Evolutionary conservation across 2,329 filamentous ascomycete species (phyloP), one percentile per base, ranked within the genome.

Genomic region (Fusarium algeriense): DNA sequence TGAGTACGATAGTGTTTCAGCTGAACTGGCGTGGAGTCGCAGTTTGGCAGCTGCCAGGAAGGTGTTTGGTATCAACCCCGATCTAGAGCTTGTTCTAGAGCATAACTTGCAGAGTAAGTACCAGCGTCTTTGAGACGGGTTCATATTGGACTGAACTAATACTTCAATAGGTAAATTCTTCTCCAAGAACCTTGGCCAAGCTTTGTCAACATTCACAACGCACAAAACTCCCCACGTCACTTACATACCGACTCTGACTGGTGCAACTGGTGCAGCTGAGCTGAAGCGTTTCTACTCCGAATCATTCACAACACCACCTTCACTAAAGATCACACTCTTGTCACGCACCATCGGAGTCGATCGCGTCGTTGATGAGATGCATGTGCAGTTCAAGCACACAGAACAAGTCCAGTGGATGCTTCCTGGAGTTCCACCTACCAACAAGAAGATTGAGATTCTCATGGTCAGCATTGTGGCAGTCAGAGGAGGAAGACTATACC

Each of bases 11-110:
- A 83, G 85, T 13, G 83, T 92, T 6, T 86, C 87, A 1, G 88
- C 91, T 3, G 86, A 87, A n/a, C 76, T 94, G 23, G 91, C 92
- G 0, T 94, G 90, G 86, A 88, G 86, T n/a, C 85, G 92, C 11
- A 90, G 88, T 38, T 76, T 95, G 62, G 83, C 83, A 2, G 80
- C 84, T 1, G 83, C 93, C 38, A 84, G 90, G 43, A 86, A 85
- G 65, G 91, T 88, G 0, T 92, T 94, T 75, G 87, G 89, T 0
- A 87, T 87, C 1, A 85, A 86, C 50, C 88, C 89, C 28, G 88
- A 92, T 58, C 81, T 92, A 6, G 91, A 93, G 74, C 83, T 84
- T 3, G 86, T 91, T 13, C 87, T 91, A 83, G 90, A 92, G 20
- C 85, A 90, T 74, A 91, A 93, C 70, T 84, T 89, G 2, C 85